These are phyloP conservation scores for Dendrobium nobile DNA, from an alignment of 106 monocot genomes.

Conservation along the genomic window DNA sequence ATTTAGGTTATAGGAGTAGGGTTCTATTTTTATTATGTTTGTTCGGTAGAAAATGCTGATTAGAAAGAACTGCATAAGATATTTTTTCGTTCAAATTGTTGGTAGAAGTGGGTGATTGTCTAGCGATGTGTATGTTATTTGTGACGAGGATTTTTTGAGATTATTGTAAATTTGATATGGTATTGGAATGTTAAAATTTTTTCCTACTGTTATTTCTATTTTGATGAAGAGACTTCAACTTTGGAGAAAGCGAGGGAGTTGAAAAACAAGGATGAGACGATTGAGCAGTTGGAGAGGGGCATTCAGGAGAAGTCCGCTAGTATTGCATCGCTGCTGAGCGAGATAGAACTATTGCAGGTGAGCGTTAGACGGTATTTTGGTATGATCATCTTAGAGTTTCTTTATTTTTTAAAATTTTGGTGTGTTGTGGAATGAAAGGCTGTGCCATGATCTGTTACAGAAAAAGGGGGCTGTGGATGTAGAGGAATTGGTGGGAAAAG, in stretches of 20 bases:
- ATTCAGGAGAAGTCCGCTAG: constrained; percentile 34
- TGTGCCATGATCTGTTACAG: constrained; percentile 17
- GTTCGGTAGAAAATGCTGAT: neutral
- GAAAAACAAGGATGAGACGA: constrained; percentile 44
- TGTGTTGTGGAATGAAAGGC: neutral
- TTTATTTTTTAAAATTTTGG: neutral
- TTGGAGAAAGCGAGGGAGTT: constrained; percentile 21
- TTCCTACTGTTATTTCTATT: neutral
- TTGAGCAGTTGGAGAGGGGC: constrained; percentile 22
- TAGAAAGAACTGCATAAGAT: neutral
- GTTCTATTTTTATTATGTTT: neutral
- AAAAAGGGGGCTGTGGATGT: constrained; percentile 33
- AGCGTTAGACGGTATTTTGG: neutral
- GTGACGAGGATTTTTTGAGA: neutral
- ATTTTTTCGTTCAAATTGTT: neutral
- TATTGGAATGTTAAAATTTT: neutral
- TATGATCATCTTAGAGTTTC: neutral
- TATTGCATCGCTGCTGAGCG: constrained; percentile 27
- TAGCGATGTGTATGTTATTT: neutral
- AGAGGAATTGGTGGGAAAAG: constrained; percentile 32
- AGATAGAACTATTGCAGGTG: constrained; percentile 40
- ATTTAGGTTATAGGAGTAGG: too few relatives aligned
- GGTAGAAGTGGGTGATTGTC: neutral
- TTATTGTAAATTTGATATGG: neutral
- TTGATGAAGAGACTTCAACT: constrained; percentile 38